Percentiles rank a stretch among this genome's conserved stretches.
These are phyloP conservation scores for Krasilnikovozyma curviuscula DNA, from an alignment of 768 basidiomycete genomes.

Conservation along the genomic window DNA sequence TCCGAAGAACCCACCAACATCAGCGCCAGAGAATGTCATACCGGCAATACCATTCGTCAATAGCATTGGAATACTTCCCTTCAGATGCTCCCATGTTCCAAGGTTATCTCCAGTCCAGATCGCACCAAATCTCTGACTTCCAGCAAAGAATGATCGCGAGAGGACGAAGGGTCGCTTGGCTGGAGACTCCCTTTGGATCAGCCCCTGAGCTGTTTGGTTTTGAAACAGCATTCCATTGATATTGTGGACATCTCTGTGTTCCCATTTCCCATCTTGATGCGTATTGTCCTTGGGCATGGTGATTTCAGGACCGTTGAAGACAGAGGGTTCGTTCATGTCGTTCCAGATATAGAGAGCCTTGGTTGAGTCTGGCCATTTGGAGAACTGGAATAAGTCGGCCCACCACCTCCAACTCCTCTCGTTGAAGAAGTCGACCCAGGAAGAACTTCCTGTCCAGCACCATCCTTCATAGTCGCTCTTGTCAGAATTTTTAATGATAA, in stretches of 20 bases:
- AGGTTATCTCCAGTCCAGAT: slow-evolving; percentile 99
- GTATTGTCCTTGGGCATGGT: slow-evolving; percentile 55
- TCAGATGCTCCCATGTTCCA: slow-evolving; percentile 95
- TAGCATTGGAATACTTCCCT: slow-evolving; percentile 81
- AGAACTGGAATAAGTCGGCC: slow-evolving; percentile 57
- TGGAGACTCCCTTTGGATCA: slow-evolving; percentile 51
- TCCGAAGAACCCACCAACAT: slow-evolving; percentile 97
- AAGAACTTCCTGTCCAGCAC: slow-evolving; percentile 94
- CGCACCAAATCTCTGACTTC: slow-evolving; percentile 85
- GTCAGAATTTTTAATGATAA: slow-evolving; percentile 66
- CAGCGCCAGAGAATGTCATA: slow-evolving; percentile 78
- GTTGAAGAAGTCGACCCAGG: slow-evolving; percentile 97
- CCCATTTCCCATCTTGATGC: slow-evolving; percentile 77
- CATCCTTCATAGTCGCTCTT: slow-evolving; percentile 76
- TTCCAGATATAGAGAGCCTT: slow-evolving; percentile 87
- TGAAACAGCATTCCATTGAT: slow-evolving; percentile 85
- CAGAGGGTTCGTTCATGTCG: slow-evolving; percentile 98
- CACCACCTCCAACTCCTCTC: slow-evolving; percentile 79
- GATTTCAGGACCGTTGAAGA: slow-evolving; percentile 99
- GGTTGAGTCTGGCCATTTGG: slow-evolving; percentile 39
- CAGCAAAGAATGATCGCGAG: slow-evolving; percentile 83
- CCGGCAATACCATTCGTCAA: slow-evolving; percentile 72
- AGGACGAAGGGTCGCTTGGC: slow-evolving; percentile 83
- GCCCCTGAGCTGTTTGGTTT: slow-evolving; percentile 62
- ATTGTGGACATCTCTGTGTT: slow-evolving; percentile 92